Conservation (phyloP, 2,329 filamentous ascomycete species). For the Hortaea sp. region DNA sequence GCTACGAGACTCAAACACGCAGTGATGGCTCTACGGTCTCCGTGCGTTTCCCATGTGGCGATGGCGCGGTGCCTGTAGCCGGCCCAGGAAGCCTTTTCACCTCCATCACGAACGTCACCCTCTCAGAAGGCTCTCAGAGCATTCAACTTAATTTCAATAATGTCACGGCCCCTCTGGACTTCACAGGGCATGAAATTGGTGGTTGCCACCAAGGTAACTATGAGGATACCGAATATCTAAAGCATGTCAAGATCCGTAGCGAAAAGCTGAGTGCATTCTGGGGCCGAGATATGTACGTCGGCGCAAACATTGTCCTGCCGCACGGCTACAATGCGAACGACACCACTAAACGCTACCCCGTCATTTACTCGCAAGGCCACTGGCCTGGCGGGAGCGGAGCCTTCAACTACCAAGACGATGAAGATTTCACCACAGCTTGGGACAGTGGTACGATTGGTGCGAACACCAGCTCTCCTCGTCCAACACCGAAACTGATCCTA, state of each 20-base stretch:
- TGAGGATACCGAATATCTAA: slow-evolving; percentile 23
- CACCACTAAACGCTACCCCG: slow-evolving; percentile 23
- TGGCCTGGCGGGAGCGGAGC: slow-evolving; percentile 21
- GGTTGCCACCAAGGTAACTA: slow-evolving; percentile 32
- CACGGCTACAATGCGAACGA: slow-evolving; percentile 25
- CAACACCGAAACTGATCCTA: slow-evolving; percentile 27
- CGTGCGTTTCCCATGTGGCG: slow-evolving; percentile 29
- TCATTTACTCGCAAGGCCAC: slow-evolving; percentile 28
- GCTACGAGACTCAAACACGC: slow-evolving; percentile 26
- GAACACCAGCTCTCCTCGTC: slow-evolving; percentile 16
- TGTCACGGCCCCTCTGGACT: slow-evolving; percentile 14
- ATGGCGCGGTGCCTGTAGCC: slow-evolving; percentile 22
- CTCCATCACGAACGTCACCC: slow-evolving; percentile 13
- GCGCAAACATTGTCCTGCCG: slow-evolving; percentile 28
- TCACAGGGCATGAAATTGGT: slow-evolving; percentile 27
- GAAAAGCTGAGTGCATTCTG: background rate
- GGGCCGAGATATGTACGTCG: slow-evolving; percentile 26
- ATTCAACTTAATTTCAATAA: slow-evolving; percentile 25
- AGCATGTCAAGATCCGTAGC: slow-evolving; percentile 30
- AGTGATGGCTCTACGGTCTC: slow-evolving; percentile 28
- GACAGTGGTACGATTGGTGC: slow-evolving; percentile 23
- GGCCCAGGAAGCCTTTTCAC: slow-evolving; percentile 25
- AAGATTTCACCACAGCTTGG: slow-evolving; percentile 21
- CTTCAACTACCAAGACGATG: slow-evolving; percentile 14
- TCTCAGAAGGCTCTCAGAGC: slow-evolving; percentile 22